These are phyloP conservation scores for Penicillium digitatum DNA, from an alignment of 2,329 filamentous ascomycete species.

Conservation along the genomic window DNA sequence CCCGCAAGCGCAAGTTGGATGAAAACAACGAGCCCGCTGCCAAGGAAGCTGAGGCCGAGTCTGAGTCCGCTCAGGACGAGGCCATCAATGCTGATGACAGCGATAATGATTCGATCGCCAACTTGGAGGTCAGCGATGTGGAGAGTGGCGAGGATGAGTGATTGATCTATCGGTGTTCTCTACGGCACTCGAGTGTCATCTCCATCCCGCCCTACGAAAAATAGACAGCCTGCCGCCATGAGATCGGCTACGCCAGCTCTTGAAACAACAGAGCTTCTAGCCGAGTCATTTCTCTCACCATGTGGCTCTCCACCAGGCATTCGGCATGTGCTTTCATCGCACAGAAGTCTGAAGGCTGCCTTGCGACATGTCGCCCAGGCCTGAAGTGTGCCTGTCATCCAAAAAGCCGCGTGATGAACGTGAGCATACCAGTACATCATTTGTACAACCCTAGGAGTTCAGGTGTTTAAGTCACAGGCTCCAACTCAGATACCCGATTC, in stretches of 20 bases:
- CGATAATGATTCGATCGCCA: slow-evolving; percentile 43
- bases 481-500: slow-evolving; percentile 12
- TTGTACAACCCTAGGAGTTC: not conserved
- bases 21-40: slow-evolving; percentile 43
- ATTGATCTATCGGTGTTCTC: slow-evolving; percentile 6
- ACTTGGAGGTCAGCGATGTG: slow-evolving; percentile 43
- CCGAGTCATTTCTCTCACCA: not conserved
- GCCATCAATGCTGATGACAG: slow-evolving; percentile 42
- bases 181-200: slow-evolving; percentile 5
- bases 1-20: slow-evolving; percentile 69
- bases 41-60: slow-evolving; percentile 25
- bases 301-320: not conserved
- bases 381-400: not conserved
- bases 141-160: slow-evolving; percentile 43
- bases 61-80: slow-evolving; percentile 32
- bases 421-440: slow-evolving; percentile 2
- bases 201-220: not conserved
- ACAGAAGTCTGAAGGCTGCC: not conserved
- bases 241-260: not conserved
- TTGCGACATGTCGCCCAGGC: not conserved
- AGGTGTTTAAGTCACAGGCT: not conserved
- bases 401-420: not conserved
- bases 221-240: not conserved
- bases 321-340: not conserved
- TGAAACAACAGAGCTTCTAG: slow-evolving; percentile 7